Base-by-base conservation (phyloP, 306 rosid species). In the Medicago arabica region DNA sequence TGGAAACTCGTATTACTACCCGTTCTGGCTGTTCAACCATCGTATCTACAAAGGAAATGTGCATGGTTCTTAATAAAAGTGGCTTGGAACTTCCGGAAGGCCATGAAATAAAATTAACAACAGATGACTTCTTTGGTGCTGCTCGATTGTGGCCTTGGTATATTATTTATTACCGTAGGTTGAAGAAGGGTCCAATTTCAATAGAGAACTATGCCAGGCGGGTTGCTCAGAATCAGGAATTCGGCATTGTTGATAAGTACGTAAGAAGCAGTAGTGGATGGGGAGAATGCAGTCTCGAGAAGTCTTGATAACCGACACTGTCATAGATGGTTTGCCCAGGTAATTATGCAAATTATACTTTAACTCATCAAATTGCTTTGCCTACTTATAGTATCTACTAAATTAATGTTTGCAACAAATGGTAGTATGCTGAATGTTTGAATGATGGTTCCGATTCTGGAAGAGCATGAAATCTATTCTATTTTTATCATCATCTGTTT, bases 101-200 rank as follows among this genome's bases (percentile, higher is more conserved):
- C 9, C 59, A 75, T 75, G 86, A 83, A 71, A 49, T 75, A 25
- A 74, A 80, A 54, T 79, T 55, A 65, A 55, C 86, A 1, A 40
- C 77, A 2, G 89, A 85, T 57, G 80, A 72, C 54, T 78, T 75
- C 72, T 78, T 87, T 77, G 93, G 93, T 59, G 84, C 86, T 59
- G 88, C 93, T 82, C 87, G 89, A 38, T 47, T 90, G 75, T 90
- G 96, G 96, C 91, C 93, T 16, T 88, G 91, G 93, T 86, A 85
- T 79, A 73, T 87, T 50, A 77, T 90, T 53, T 90, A 86, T 77
- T 85, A 85, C 83, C 85, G 96, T 69, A 83, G 90, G 80, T 73
- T 88, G 86, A 88, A 84, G 82, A 88, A 85, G 67, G 91, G 93
- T 8, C 90, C 85, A 8, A 82, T 88, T 78, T 88, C 93, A 23